Evolutionary conservation across 768 basidiomycete genomes (phyloP), one percentile per base, ranked within the genome.

Genomic region (Trametes cubensis): DNA sequence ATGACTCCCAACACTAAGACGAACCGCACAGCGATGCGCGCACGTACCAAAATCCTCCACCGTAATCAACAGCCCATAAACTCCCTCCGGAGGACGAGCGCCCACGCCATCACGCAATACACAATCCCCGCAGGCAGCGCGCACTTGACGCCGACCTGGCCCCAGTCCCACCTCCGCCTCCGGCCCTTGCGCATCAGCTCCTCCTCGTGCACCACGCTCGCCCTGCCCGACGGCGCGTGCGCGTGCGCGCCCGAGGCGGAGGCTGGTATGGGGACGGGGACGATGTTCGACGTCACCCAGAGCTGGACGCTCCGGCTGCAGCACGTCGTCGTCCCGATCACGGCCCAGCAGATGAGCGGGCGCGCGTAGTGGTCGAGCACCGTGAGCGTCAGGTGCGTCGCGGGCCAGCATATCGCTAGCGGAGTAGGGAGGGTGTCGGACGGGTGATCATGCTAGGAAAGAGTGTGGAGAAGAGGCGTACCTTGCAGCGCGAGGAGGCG

Each of bases 231-330:
- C 5, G 46, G 23, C 30, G 28, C 30, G 53, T 48, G n/a, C 46
- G 18, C 40, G 61, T 44, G 42, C 38, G 38, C 28, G 48, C 20
- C 39, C 13, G 28, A 18, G 44, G 15, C 28, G 15, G 45, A 20
- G 38, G 39, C 62, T 23, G 66, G 58, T 6, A 58, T 44, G 5
- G 61, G 63, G 4, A 58, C 54, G 48, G 63, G 63, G 28, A 74
- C 75, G 60, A 98, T 83, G 72, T 98, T 98, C 70, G 88, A 90
- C 42, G 95, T 96, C 25, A 97, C 95, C 94, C 95, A 98, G 62
- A 97, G 88, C 76, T 97, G 93, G 57, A 98, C 83, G 66, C 87
- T 85, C 56, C 91, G 83, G 66, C 88, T 89, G 57, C 88, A 79
- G 70, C 88, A 92, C 0, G 96, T 97, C 48, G 92, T 93, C 14